phyloP scores from a whole-genome alignment of 768 basidiomycete genomes.

The Amanita molliuscula region DNA sequence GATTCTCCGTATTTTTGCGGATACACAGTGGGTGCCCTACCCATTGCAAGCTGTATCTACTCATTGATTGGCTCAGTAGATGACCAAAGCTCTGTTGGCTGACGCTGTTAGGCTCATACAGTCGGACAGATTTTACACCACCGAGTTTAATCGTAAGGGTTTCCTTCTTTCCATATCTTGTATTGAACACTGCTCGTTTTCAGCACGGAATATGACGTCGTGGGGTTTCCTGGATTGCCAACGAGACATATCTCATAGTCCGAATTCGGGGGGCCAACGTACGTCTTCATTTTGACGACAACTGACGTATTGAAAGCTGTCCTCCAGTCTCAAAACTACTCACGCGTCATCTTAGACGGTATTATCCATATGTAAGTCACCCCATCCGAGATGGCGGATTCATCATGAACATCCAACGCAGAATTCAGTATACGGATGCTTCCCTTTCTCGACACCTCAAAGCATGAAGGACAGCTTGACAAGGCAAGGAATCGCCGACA shows the following conservation, averaged over 20 bases:
- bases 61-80: slow-evolving; percentile 15
- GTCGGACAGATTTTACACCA: slow-evolving; percentile 44
- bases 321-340: slow-evolving; percentile 32
- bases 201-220: slow-evolving; percentile 33
- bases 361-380: slow-evolving; percentile 24
- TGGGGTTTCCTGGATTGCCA: slow-evolving; percentile 45
- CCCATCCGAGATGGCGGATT: too few relatives aligned
- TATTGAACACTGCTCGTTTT: background rate
- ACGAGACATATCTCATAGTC: slow-evolving; percentile 27
- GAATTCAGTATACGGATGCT: slow-evolving; percentile 48
- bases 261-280: slow-evolving; percentile 25
- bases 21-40: slow-evolving; percentile 33
- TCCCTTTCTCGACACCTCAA: slow-evolving; percentile 56
- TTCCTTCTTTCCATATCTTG: background rate
- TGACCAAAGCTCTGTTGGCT: slow-evolving; percentile 37
- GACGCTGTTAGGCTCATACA: slow-evolving; percentile 45
- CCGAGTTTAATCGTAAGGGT: slow-evolving; percentile 36
- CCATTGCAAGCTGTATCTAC: background rate
- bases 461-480: slow-evolving; percentile 28
- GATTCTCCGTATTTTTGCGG: slow-evolving; percentile 40
- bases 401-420: slow-evolving; percentile 13
- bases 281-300: slow-evolving; percentile 5
- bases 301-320: background rate
- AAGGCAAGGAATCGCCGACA: slow-evolving; percentile 23
- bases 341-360: slow-evolving; percentile 31